These are phyloP conservation scores for Claviceps citrina DNA, from an alignment of 2,329 filamentous ascomycete species.

Conservation along the genomic window DNA sequence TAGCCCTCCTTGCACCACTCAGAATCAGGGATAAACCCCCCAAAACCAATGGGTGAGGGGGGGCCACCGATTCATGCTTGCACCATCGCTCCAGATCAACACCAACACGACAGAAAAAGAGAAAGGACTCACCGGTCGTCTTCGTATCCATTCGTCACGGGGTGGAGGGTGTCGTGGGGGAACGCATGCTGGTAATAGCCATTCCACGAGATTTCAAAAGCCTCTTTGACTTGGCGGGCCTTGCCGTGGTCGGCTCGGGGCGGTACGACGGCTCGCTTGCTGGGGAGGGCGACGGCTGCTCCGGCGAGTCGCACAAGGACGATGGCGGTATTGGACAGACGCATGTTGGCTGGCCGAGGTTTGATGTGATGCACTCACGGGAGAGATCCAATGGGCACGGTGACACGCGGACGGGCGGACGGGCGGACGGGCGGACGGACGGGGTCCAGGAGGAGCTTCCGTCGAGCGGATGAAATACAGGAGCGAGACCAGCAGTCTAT, in stretches of 20 bases:
- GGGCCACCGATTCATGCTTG: no score
- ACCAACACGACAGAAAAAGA: background rate
- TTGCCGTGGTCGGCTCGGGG: slow-evolving; percentile 22
- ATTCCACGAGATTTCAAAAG: slow-evolving; percentile 56
- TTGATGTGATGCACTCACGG: no score
- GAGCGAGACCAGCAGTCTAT: background rate
- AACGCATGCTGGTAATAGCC: slow-evolving; percentile 63
- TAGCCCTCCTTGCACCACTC: no score
- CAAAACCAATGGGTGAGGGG: no score
- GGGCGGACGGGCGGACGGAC: no score
- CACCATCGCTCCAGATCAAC: no score
- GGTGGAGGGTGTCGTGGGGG: slow-evolving; percentile 59
- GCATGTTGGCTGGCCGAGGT: no score
- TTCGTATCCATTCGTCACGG: slow-evolving; percentile 46
- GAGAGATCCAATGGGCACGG: no score
- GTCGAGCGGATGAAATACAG: background rate
- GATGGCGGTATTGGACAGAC: slow-evolving; percentile 4
- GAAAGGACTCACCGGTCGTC: slow-evolving; percentile 48
- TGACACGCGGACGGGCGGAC: no score
- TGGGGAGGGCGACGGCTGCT: slow-evolving; percentile 4
- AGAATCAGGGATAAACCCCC: no score
- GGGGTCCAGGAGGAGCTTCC: background rate
- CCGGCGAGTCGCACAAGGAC: slow-evolving; percentile 6
- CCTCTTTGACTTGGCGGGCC: slow-evolving; percentile 47
- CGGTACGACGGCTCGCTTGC: slow-evolving; percentile 2